Conservation (phyloP, 106 monocot species). For the Posidonia australis region DNA sequence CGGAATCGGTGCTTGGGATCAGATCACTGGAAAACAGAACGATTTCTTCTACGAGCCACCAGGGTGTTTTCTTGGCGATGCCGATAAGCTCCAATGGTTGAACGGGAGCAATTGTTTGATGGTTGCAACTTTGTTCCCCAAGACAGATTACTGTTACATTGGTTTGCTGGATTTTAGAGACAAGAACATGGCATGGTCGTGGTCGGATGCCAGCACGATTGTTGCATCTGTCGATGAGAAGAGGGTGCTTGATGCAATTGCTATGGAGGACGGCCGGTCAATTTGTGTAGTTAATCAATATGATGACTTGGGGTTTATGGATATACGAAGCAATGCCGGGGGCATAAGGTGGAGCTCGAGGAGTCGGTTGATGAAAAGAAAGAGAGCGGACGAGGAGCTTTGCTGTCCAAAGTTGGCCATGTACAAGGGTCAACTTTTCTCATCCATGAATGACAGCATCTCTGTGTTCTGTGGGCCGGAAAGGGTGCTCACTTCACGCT, state of each 20-base stretch:
- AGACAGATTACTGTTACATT: slow-evolving; percentile 68
- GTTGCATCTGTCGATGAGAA: slow-evolving; percentile 39
- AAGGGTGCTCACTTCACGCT: slow-evolving; percentile 56
- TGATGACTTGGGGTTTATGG: slow-evolving; percentile 84
- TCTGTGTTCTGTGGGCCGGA: slow-evolving; percentile 86
- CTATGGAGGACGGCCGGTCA: slow-evolving; percentile 55
- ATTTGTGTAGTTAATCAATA: slow-evolving; percentile 89
- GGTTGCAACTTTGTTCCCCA: slow-evolving; percentile 72
- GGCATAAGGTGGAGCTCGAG: slow-evolving; percentile 82
- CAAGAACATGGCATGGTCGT: slow-evolving; percentile 53
- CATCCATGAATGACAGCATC: slow-evolving; percentile 75
- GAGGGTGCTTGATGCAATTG: slow-evolving; percentile 71
- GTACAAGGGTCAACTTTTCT: slow-evolving; percentile 69
- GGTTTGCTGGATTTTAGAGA: slow-evolving; percentile 64
- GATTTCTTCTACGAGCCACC: slow-evolving; percentile 78
- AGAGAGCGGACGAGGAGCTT: slow-evolving; percentile 48
- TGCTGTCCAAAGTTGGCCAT: slow-evolving; percentile 75
- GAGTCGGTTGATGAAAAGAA: slow-evolving; percentile 72
- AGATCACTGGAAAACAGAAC: slow-evolving; percentile 33
- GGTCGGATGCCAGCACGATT: slow-evolving; percentile 44
- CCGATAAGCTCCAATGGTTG: slow-evolving; percentile 83
- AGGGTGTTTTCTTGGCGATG: slow-evolving; percentile 57
- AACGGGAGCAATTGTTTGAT: slow-evolving; percentile 36
- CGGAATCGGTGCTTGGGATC: slow-evolving; percentile 79
- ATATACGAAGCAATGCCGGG: slow-evolving; percentile 29